Base-by-base conservation (phyloP, 371 early-diverging fungal species). In the Coemansia sp. region DNA sequence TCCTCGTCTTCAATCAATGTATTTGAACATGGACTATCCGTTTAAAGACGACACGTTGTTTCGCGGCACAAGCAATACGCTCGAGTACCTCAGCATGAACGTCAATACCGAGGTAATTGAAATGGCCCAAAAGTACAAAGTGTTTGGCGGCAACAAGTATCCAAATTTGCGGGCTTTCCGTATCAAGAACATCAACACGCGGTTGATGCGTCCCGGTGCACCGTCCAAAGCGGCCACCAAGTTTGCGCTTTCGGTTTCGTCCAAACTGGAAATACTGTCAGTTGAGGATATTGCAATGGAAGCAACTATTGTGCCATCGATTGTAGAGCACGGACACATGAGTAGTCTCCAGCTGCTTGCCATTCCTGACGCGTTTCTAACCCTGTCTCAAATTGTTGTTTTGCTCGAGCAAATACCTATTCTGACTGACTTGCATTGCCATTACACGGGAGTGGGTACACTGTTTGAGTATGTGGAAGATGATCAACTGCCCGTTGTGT, bases 21-120 rank as follows among this genome's bases (percentile, higher is more conserved):
- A 44, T 9, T 11, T 71, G 21, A 16, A 71, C 16, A 71, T 70
- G 52, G 63, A 59, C 21, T 71, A 71, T 11, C 71, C 71, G 4
- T 71, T 71, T 53, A 56, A 56, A 0, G 71, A 71, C 20, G 71
- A 71, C 26, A 56, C 61, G 2, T 21, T 71, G 37, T 71, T 68
- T 30, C 39, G 71, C 11, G 62, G 68, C 6, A 68, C 48, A 28
- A 37, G 5, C 12, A 5, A 51, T 2, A 12, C 59, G 8, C 28
- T 71, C 11, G 53, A 52, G 26, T 53, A 33, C 16, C 25, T 71
- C 16, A 30, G 33, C 20, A 58, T 69, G 42, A 39, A 69, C 23
- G 20, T 52, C 1, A 57, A 58, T 6, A 21, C 52, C 0, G 33
- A 59, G 8, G 9, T 28, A 4, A 69, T 69, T 1, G 51, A 23